phyloP scores from a whole-genome alignment of 2,329 filamentous ascomycete species.

The Catunica adiposa region DNA sequence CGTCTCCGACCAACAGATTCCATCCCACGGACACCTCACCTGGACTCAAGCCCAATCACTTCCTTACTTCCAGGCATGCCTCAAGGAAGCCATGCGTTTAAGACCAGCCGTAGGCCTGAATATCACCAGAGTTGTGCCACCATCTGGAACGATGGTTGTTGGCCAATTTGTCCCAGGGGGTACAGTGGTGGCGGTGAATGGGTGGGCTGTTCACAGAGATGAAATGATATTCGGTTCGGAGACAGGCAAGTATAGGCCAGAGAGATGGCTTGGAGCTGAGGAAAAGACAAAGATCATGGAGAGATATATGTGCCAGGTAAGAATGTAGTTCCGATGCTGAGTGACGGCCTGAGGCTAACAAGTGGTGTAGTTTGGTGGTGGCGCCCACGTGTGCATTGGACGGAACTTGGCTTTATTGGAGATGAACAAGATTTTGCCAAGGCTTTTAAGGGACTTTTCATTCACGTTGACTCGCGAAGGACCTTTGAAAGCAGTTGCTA shows the following conservation, averaged over 20 bases:
- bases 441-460: constrained; percentile 36
- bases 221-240: constrained; percentile 33
- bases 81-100: constrained; percentile 39
- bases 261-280: constrained; percentile 36
- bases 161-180: constrained; percentile 35
- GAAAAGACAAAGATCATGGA: constrained; percentile 32
- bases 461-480: constrained; percentile 34
- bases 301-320: constrained; percentile 38
- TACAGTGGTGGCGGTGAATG: constrained; percentile 36
- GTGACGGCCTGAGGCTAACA: background rate
- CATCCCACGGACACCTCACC: constrained; percentile 26
- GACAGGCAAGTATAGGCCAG: constrained; percentile 34
- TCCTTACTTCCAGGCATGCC: constrained; percentile 38
- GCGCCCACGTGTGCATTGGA: constrained; percentile 38
- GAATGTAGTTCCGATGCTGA: constrained; percentile 8
- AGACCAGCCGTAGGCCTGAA: constrained; percentile 37
- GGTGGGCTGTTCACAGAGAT: constrained; percentile 36
- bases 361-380: constrained; percentile 32
- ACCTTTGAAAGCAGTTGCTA: constrained; percentile 35
- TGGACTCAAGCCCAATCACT: constrained; percentile 33
- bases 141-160: constrained; percentile 34
- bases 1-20: constrained; percentile 22
- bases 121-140: constrained; percentile 34
- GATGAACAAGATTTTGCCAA: constrained; percentile 42
- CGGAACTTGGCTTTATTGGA: constrained; percentile 38